Percentiles rank a stretch among this genome's conserved stretches.
phyloP scores from a whole-genome alignment of 768 basidiomycete genomes.

The Trichaptum fuscoviolaceum region DNA sequence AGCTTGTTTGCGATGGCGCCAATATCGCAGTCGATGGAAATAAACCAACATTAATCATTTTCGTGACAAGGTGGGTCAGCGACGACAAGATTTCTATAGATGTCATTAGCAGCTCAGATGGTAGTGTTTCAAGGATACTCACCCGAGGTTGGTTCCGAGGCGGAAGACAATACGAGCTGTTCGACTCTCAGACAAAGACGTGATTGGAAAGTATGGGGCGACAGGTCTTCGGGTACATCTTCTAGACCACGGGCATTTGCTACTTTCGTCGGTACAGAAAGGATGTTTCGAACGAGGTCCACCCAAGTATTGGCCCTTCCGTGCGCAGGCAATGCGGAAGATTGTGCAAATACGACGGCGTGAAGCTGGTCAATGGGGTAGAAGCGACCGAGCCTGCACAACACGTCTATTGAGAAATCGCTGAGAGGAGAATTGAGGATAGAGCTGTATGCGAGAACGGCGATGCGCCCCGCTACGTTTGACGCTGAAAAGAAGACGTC shows the following conservation, averaged over 20 bases:
- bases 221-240: slow-evolving; percentile 42
- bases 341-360: slow-evolving; percentile 36
- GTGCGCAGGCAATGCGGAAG: slow-evolving; percentile 7
- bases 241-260: slow-evolving; percentile 60
- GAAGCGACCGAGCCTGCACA: slow-evolving; percentile 48
- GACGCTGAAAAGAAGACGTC: slow-evolving; percentile 50
- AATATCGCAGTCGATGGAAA: slow-evolving; percentile 47
- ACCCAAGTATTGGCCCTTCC: slow-evolving; percentile 51
- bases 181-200: slow-evolving; percentile 50
- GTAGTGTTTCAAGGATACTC: slow-evolving; percentile 16
- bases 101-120: slow-evolving; percentile 10
- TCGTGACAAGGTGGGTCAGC: slow-evolving; percentile 52
- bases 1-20: slow-evolving; percentile 59
- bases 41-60: slow-evolving; percentile 62
- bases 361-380: slow-evolving; percentile 72
- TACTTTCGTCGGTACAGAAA: slow-evolving; percentile 69
- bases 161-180: slow-evolving; percentile 40
- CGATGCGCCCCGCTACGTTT: slow-evolving; percentile 45
- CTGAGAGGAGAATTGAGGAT: slow-evolving; percentile 48
- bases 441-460: slow-evolving; percentile 57
- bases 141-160: slow-evolving; percentile 37
- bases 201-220: slow-evolving; percentile 53
- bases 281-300: slow-evolving; percentile 60
- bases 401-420: slow-evolving; percentile 43
- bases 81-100: slow-evolving; percentile 24